Percentiles rank a stretch among this genome's conserved stretches.
Conservation (phyloP, 2,329 filamentous ascomycete genomes). For the Pyricularia grisea region DNA sequence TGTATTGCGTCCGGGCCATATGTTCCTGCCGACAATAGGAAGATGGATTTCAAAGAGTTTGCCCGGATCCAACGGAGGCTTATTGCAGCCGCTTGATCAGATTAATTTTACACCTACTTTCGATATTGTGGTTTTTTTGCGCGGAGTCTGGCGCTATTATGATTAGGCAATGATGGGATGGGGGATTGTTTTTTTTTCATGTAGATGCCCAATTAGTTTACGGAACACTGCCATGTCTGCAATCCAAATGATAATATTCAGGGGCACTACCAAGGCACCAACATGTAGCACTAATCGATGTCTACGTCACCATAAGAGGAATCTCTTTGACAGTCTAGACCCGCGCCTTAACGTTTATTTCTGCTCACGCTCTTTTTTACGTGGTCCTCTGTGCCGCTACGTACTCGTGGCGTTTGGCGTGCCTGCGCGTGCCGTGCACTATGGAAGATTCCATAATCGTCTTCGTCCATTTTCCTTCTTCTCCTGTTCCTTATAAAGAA, state of each 20-base stretch:
- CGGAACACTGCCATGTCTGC: neutral
- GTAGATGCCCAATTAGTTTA: neutral
- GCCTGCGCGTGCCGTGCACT: neutral
- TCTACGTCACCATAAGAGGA: neutral
- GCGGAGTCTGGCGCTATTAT: neutral
- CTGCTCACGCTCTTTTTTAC: neutral
- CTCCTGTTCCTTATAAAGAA: neutral
- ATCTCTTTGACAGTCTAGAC: neutral
- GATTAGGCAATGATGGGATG: neutral
- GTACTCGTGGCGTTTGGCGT: neutral
- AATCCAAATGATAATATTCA: neutral
- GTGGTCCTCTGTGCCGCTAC: neutral
- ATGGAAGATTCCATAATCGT: neutral
- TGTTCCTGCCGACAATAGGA: conserved; percentile 45
- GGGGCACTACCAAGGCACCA: neutral
- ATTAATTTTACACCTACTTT: neutral
- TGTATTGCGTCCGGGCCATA: conserved; percentile 87
- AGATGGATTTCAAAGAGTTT: conserved; percentile 38
- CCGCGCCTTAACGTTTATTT: neutral
- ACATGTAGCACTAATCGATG: neutral
- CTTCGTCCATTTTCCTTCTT: neutral
- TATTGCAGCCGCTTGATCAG: conserved; percentile 21
- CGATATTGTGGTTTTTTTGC: neutral
- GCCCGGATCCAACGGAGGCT: conserved; percentile 31
- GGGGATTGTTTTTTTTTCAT: neutral